These are phyloP conservation scores for Tuber calosporum DNA, from an alignment of 495 filamentous ascomycete genomes.

Conservation along the genomic window DNA sequence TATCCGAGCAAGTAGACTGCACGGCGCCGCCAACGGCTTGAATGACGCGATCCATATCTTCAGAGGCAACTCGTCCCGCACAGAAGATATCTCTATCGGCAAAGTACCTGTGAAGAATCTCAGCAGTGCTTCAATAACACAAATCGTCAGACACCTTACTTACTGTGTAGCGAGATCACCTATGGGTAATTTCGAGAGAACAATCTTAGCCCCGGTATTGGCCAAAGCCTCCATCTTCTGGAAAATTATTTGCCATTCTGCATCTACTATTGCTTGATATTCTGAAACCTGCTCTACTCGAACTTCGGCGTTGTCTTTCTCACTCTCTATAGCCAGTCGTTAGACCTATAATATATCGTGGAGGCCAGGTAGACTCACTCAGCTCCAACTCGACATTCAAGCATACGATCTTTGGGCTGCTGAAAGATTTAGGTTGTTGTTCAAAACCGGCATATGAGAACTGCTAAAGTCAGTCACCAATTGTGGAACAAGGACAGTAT, in stretches of 20 bases:
- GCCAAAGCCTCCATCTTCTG: slow-evolving; percentile 93
- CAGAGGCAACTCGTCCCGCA: slow-evolving; percentile 83
- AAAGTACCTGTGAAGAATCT: slow-evolving; percentile 57
- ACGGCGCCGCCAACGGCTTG: slow-evolving; percentile 87
- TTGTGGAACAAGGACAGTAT: background rate
- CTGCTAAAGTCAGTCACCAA: slow-evolving; percentile 14
- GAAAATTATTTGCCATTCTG: slow-evolving; percentile 99
- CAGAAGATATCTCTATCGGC: slow-evolving; percentile 98
- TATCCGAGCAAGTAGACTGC: slow-evolving; percentile 95
- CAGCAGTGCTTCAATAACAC: slow-evolving; percentile 14
- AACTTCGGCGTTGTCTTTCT: slow-evolving; percentile 98
- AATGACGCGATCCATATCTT: slow-evolving; percentile 92
- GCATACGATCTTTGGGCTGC: slow-evolving; percentile 87
- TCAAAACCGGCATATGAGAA: slow-evolving; percentile 99
- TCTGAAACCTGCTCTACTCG: slow-evolving; percentile 96
- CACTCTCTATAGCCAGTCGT: slow-evolving; percentile 52
- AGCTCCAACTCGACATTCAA: slow-evolving; percentile 95
- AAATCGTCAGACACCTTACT: slow-evolving; percentile 24
- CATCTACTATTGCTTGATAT: slow-evolving; percentile 98
- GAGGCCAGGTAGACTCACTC: slow-evolving; percentile 43
- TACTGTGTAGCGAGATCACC: slow-evolving; percentile 94
- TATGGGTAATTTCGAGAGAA: slow-evolving; percentile 93
- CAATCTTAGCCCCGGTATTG: slow-evolving; percentile 91
- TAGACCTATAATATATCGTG: background rate
- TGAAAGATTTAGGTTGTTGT: slow-evolving; percentile 94